phyloP scores from a whole-genome alignment of 192 early-diverging fungal species.

The Linnemannia exigua region DNA sequence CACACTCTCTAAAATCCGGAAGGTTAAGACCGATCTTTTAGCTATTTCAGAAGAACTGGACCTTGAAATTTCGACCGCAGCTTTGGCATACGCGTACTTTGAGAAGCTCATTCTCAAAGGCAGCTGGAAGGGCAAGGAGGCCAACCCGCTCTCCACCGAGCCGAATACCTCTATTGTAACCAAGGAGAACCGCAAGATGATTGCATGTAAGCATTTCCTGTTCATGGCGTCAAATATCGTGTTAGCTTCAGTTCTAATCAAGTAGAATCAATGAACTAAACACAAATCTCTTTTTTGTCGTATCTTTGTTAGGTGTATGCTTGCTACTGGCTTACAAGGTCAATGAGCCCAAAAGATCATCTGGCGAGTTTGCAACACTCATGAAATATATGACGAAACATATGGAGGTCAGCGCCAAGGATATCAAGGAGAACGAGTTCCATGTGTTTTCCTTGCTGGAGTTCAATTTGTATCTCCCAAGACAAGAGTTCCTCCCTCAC shows the following conservation, averaged over 20 bases:
- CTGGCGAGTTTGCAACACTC: conserved; percentile 68
- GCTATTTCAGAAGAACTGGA: conserved; percentile 77
- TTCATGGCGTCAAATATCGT: neutral
- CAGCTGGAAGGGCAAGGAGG: conserved; percentile 39
- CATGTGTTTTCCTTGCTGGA: conserved; percentile 91
- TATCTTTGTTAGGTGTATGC: conserved; percentile 78
- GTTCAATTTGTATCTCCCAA: conserved; percentile 90
- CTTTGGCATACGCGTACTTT: conserved; percentile 93
- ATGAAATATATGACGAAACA: conserved; percentile 78
- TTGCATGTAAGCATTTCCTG: conserved; percentile 33
- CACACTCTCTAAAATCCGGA: conserved; percentile 91
- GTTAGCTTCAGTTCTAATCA: neutral
- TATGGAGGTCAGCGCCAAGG: conserved; percentile 81
- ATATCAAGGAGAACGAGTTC: conserved; percentile 92
- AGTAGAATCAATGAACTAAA: neutral
- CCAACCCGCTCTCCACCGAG: conserved; percentile 16
- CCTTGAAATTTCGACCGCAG: conserved; percentile 91
- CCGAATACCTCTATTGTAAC: conserved; percentile 31
- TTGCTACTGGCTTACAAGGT: conserved; percentile 88
- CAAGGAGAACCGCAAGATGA: conserved; percentile 40
- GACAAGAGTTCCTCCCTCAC: conserved; percentile 93
- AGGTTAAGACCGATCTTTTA: conserved; percentile 81
- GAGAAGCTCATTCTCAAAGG: conserved; percentile 94
- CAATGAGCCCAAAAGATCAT: conserved; percentile 85
- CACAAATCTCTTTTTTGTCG: neutral